Evolutionary conservation across 2,329 filamentous ascomycete species (phyloP), one percentile per base, ranked within the genome.

Genomic region (Curvularia sp.): DNA sequence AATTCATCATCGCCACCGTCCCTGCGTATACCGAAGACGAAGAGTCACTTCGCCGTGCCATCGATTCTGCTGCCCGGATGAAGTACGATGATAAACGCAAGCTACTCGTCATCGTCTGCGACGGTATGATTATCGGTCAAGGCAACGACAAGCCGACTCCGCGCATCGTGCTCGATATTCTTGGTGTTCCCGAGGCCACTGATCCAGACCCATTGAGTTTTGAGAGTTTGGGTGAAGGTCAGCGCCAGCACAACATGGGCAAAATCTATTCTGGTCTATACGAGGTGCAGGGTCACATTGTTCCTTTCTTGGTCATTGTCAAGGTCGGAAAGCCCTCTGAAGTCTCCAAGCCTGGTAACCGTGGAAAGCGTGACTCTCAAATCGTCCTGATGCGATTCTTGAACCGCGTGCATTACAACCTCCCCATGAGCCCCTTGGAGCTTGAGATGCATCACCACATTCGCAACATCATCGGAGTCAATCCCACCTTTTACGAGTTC

Each of bases 121-220:
- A 99, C 73, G 95, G 95, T 79, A 98, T 99, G 94, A 99, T 99
- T 82, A 96, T 99, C 66, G 95, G 95, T 71, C 93, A 97, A 80
- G 95, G 95, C 73, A 99, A 99, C 79, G 95, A 99, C 76, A 87
- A 93, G 61, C 92, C 95, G 6, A 99, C 95, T 0, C 95, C 95
- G 42, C 88, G 93, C 61, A 99, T 99, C 66, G 93, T 99, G 23
- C 84, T 99, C 53, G 95, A 99, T 72, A 99, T 99, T 82, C 84
- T 99, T 5, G 95, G 95, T 64, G 95, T 99, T 28, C 90, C 93
- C 1, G 93, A 97, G 68, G 91, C 89, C 2, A 91, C 97, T 15
- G 94, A 99, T 72, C 95, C 96, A 0, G 94, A 98, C 76, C 92
- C 95, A 2, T 84, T 99, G 57, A 97, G 93, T 83, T 99, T 99